These are phyloP conservation scores for Populus pruinosa DNA, from an alignment of 345 rosid species.

Conservation along the genomic window DNA sequence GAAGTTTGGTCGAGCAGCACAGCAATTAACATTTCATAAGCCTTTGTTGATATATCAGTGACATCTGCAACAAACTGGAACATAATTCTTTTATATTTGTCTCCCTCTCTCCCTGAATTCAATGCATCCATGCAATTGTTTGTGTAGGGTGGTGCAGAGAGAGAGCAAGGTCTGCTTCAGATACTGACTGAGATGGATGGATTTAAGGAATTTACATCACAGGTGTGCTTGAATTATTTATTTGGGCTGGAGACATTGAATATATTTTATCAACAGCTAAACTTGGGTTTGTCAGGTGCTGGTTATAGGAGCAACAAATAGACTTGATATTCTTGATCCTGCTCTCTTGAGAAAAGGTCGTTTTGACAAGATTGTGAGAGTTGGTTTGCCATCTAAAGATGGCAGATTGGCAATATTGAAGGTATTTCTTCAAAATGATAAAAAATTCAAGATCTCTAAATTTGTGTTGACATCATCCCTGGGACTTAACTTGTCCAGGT, in stretches of 20 bases:
- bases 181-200: conserved; percentile 98
- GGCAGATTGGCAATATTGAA: conserved; percentile 87
- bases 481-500: conserved; percentile 45
- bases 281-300: conserved; percentile 58
- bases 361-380: conserved; percentile 90
- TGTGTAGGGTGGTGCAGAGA: conserved; percentile 91
- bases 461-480: conserved; percentile 6
- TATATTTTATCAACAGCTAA: conserved; percentile 16
- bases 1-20: too few relatives aligned
- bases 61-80: neutral
- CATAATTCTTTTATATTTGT: too few relatives aligned
- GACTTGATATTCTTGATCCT: conserved; percentile 93
- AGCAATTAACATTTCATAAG: too few relatives aligned
- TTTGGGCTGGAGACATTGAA: neutral
- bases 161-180: conserved; percentile 98
- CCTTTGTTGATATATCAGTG: too few relatives aligned
- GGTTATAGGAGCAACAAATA: conserved; percentile 95
- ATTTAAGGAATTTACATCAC: conserved; percentile 81
- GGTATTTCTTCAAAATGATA: conserved; percentile 35
- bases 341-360: conserved; percentile 98
- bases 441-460: conserved; percentile 10
- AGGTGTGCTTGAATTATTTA: conserved; percentile 44
- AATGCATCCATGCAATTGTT: conserved; percentile 7
- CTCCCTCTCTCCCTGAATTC: neutral
- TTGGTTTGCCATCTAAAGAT: conserved; percentile 90